Conservation (phyloP, 2,329 filamentous ascomycete genomes). For the Ceratocystis smalleyi region DNA sequence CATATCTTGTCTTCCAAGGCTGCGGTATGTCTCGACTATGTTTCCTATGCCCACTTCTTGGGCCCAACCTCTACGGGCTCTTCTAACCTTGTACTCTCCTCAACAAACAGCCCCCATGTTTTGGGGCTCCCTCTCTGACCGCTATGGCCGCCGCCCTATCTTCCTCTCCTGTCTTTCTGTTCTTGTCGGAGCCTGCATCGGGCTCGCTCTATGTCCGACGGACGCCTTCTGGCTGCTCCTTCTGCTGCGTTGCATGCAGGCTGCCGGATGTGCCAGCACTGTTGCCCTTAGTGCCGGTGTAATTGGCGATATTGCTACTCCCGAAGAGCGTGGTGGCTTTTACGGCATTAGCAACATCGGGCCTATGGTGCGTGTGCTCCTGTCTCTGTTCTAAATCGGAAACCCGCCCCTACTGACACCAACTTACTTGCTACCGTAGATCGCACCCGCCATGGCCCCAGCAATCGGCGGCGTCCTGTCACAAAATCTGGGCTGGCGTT, state of each 20-base stretch:
- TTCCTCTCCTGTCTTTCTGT: slow-evolving; percentile 23
- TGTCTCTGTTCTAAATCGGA: neutral
- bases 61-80: neutral
- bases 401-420: neutral
- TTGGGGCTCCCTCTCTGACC: slow-evolving; percentile 25
- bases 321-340: slow-evolving; percentile 24
- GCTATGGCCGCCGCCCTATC: slow-evolving; percentile 23
- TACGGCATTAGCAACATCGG: slow-evolving; percentile 25
- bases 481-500: slow-evolving; percentile 34
- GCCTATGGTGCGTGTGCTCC: slow-evolving; percentile 19
- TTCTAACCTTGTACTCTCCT: neutral
- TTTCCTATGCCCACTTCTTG: neutral
- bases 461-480: slow-evolving; percentile 35
- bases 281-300: slow-evolving; percentile 25
- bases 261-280: slow-evolving; percentile 24
- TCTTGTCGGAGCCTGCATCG: slow-evolving; percentile 23
- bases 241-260: slow-evolving; percentile 23
- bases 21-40: slow-evolving; percentile 7
- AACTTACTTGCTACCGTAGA: slow-evolving; percentile 1
- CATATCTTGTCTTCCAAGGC: slow-evolving; percentile 24
- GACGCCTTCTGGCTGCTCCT: slow-evolving; percentile 24
- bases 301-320: slow-evolving; percentile 24
- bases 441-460: slow-evolving; percentile 34
- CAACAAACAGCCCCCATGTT: slow-evolving; percentile 22
- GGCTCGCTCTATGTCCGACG: slow-evolving; percentile 23